Evolutionary conservation across 208 protist genomes (phyloP), one percentile per base, ranked within the genome.

Genomic region (Crithidia fasciculata): DNA sequence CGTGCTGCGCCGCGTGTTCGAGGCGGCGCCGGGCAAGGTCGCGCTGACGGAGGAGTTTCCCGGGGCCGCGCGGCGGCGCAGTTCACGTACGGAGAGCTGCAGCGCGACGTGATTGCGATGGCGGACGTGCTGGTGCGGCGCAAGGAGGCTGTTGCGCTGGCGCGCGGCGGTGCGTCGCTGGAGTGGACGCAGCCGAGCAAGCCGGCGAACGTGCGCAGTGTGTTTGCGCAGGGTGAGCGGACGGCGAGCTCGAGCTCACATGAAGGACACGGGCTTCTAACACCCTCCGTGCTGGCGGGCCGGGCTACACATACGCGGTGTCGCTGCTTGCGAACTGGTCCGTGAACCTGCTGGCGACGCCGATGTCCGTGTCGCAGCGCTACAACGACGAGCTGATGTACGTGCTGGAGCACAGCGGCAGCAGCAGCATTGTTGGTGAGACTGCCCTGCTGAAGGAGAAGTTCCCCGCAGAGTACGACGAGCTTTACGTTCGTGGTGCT

Each of bases 31-130:
- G 39, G 56, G 82, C 44, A 85, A 85, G 62, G 84, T 91, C 49
- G 89, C 89, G 41, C 78, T 96, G 59, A 83, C 74, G 28, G 83
- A 85, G 49, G 92, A 96, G 81, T 36, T 92, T 13, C 82, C 89
- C n/a, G n/a, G 5, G 85, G 86, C 2, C 53, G 58, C 41, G 74
- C 80, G 2, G 43, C 64, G 64, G 54, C 57, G 37, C 41, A 77
- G 62, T 96, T 84, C 65, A 92, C 91, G 59, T 96, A 94, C 66
- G 91, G 91, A 8, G 78, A 76, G 45, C 86, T 96, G 57, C 91
- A 93, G 77, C 87, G 85, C 43, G 91, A 96, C 69, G 84, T 96
- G 19, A 64, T 96, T 36, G 80, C 78, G 13, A 68, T 92, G 74
- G 84, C 91, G 56, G 81, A 93, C 62, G 49, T 76, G 53, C 70